Conservation (phyloP, 768 basidiomycete species). For the Pulveroboletus frians region DNA sequence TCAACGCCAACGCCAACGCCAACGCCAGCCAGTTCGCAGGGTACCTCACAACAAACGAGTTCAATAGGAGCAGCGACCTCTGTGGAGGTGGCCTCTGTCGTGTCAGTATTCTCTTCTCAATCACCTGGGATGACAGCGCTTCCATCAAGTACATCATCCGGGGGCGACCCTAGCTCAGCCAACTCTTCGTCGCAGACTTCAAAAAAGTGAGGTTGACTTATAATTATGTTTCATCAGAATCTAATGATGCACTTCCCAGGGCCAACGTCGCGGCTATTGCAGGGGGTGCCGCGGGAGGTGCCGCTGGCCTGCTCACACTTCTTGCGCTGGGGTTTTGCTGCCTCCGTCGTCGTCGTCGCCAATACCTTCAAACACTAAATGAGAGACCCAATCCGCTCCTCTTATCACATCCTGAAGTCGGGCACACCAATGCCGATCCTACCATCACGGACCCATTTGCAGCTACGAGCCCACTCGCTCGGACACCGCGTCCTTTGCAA, state of each 20-base stretch:
- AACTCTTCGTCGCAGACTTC: conserved; percentile 3
- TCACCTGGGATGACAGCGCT: conserved; percentile 5
- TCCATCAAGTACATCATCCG: conserved; percentile 13
- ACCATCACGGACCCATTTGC: conserved; percentile 3
- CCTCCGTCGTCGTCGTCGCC: conserved; percentile 9
- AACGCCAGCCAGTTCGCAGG: neutral
- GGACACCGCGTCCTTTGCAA: conserved; percentile 1
- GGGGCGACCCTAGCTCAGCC: neutral
- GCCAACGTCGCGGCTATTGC: conserved; percentile 10
- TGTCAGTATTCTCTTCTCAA: conserved; percentile 4
- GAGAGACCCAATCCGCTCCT: conserved; percentile 11
- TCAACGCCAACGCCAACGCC: neutral
- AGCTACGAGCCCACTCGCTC: neutral
- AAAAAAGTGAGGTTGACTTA: conserved; percentile 8
- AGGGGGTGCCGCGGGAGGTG: conserved; percentile 19
- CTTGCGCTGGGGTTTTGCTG: conserved; percentile 9
- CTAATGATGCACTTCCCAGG: conserved; percentile 7
- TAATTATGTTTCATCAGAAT: neutral
- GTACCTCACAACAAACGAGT: neutral
- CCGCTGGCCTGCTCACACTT: conserved; percentile 12
- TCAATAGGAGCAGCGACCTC: neutral
- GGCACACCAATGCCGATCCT: neutral
- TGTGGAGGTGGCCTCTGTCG: neutral
- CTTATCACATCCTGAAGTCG: neutral
- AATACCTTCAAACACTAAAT: neutral